Percentiles rank a stretch among this genome's conserved stretches.
phyloP scores from a whole-genome alignment of 1,284 basidiomycete species.

The Ceratobasidium sp. region DNA sequence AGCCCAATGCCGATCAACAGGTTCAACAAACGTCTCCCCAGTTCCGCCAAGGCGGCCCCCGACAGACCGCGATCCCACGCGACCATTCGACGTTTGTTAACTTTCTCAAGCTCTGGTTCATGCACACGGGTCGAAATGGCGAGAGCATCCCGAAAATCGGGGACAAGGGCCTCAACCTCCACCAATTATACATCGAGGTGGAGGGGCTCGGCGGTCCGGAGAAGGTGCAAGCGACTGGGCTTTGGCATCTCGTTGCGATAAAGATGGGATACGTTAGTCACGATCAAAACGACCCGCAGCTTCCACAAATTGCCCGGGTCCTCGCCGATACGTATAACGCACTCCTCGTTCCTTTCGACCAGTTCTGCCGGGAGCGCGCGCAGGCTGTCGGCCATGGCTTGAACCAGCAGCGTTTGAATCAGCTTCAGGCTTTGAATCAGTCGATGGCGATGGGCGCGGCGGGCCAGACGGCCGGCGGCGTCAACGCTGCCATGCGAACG shows the following conservation, averaged over 20 bases:
- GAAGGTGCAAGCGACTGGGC: conserved; percentile 33
- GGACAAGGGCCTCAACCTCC: conserved; percentile 37
- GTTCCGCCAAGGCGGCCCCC: not conserved
- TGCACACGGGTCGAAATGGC: conserved; percentile 29
- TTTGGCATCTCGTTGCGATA: conserved; percentile 38
- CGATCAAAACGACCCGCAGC: conserved; percentile 39
- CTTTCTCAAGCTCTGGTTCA: conserved; percentile 35
- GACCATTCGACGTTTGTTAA: conserved; percentile 26
- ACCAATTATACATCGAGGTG: conserved; percentile 42
- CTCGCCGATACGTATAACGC: conserved; percentile 38
- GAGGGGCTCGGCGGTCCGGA: conserved; percentile 35
- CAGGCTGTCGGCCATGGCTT: conserved; percentile 21
- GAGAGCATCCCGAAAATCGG: conserved; percentile 33
- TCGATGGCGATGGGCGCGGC: not conserved
- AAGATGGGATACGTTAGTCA: conserved; percentile 42
- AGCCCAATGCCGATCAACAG: conserved; percentile 34
- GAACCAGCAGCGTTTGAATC: conserved; percentile 9
- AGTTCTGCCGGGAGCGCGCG: conserved; percentile 34
- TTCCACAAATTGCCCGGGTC: conserved; percentile 33
- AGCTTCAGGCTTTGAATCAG: not conserved
- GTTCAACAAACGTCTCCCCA: conserved; percentile 5
- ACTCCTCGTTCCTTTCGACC: conserved; percentile 31
- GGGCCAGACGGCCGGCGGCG: not conserved
- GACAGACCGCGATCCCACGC: conserved; percentile 32
- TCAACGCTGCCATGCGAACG: conserved; percentile 8